Conservation (phyloP, 192 early-diverging fungal species). For the Umbelopsis sp. region DNA sequence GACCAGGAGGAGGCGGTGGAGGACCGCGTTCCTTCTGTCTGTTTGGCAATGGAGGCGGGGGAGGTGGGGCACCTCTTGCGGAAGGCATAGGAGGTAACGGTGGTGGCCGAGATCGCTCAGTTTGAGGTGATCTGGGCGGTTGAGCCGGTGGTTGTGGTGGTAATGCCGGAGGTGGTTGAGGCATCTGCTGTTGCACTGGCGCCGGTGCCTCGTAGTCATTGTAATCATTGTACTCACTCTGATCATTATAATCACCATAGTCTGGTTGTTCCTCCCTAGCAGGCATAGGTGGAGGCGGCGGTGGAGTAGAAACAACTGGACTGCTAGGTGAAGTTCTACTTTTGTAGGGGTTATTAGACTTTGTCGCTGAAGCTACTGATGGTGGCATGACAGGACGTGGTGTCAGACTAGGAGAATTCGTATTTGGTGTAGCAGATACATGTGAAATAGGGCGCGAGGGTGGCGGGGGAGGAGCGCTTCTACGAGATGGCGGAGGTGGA, state of each 20-base stretch:
- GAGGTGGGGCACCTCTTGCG: slow-evolving; percentile 38
- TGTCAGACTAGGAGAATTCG: neutral
- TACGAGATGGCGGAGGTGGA: slow-evolving; percentile 43
- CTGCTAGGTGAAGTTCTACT: slow-evolving; percentile 3
- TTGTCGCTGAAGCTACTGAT: neutral
- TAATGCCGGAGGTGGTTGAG: slow-evolving; percentile 14
- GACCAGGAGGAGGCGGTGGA: slow-evolving; percentile 19
- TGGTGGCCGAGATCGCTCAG: slow-evolving; percentile 14
- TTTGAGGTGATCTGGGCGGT: slow-evolving; percentile 1
- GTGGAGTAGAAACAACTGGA: neutral
- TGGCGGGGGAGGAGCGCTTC: slow-evolving; percentile 25
- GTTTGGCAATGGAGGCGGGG: slow-evolving; percentile 29
- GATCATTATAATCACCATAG: neutral
- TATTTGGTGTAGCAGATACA: slow-evolving; percentile 8
- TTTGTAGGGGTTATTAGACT: slow-evolving; percentile 11
- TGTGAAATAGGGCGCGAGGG: slow-evolving; percentile 19
- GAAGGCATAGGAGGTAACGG: slow-evolving; percentile 34
- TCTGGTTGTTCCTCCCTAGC: neutral
- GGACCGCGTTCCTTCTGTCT: slow-evolving; percentile 16
- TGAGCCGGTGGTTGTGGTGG: slow-evolving; percentile 8
- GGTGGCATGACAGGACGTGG: neutral
- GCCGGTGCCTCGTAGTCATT: slow-evolving; percentile 27
- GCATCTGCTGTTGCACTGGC: neutral
- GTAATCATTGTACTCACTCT: slow-evolving; percentile 10
- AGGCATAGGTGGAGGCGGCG: slow-evolving; percentile 19